A percentile compares a stretch with the other conserved stretches of the same genome.
These are phyloP conservation scores for Dendrostoma leiphaemia DNA, from an alignment of 2,329 filamentous ascomycete genomes.

Conservation along the genomic window DNA sequence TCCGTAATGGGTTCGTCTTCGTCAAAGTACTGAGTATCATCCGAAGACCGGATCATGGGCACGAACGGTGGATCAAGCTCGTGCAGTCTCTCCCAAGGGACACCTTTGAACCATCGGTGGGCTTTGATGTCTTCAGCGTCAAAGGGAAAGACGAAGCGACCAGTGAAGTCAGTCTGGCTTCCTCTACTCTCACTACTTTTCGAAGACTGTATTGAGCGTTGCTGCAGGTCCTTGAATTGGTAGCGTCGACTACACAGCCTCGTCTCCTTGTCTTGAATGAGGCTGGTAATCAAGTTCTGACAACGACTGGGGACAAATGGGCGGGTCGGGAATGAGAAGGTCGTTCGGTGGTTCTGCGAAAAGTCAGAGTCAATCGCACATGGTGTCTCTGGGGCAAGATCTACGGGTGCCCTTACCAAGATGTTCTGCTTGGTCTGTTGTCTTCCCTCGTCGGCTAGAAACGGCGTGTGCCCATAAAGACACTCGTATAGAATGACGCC, in stretches of 20 bases:
- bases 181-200: constrained; percentile 23
- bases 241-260: constrained; percentile 79
- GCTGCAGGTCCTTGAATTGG: constrained; percentile 57
- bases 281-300: constrained; percentile 70
- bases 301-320: constrained; percentile 67
- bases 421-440: constrained; percentile 86
- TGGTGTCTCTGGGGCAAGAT: not conserved
- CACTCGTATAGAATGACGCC: constrained; percentile 95
- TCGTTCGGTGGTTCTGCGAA: constrained; percentile 57
- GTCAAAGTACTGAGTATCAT: constrained; percentile 89
- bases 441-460: constrained; percentile 74
- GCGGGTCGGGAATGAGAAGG: constrained; percentile 68
- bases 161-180: constrained; percentile 29
- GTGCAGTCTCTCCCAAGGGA: constrained; percentile 77
- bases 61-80: constrained; percentile 73
- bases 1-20: constrained; percentile 73
- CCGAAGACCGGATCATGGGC: constrained; percentile 64
- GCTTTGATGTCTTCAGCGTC: constrained; percentile 87
- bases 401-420: constrained; percentile 49
- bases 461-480: constrained; percentile 87
- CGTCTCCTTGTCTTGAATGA: constrained; percentile 72
- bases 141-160: constrained; percentile 72
- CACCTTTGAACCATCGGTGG: constrained; percentile 80
- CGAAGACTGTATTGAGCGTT: constrained; percentile 8
- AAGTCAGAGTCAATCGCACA: not conserved